phyloP scores from a whole-genome alignment of 768 basidiomycete genomes.

The Nidularia pulvinata region DNA sequence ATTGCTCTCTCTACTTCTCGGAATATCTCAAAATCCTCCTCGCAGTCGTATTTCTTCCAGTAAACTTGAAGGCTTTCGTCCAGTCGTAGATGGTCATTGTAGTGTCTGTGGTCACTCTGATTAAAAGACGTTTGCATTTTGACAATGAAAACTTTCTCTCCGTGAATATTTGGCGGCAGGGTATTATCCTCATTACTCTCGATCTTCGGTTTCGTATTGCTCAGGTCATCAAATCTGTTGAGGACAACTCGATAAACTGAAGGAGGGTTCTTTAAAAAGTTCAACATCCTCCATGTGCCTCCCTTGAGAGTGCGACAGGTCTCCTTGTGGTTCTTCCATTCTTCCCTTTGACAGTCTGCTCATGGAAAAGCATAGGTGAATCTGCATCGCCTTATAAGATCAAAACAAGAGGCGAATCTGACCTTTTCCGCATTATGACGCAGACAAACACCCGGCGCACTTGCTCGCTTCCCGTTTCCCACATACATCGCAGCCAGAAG shows the following conservation, averaged over 20 bases:
- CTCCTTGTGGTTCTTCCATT: slow-evolving; percentile 36
- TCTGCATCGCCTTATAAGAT: too few relatives aligned
- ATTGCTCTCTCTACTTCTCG: slow-evolving; percentile 10
- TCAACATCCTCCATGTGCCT: slow-evolving; percentile 31
- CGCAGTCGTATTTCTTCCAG: slow-evolving; percentile 18
- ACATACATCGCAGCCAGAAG: slow-evolving; percentile 31
- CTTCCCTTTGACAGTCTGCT: slow-evolving; percentile 35
- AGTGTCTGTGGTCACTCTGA: slow-evolving; percentile 1
- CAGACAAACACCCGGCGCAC: slow-evolving; percentile 31
- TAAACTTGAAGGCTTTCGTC: slow-evolving; percentile 31
- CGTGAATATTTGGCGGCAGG: slow-evolving; percentile 26
- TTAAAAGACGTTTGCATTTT: slow-evolving; percentile 30
- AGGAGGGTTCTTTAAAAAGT: slow-evolving; percentile 9
- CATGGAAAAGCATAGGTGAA: background rate
- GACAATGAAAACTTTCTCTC: slow-evolving; percentile 30
- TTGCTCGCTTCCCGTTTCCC: slow-evolving; percentile 26
- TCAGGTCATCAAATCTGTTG: slow-evolving; percentile 17
- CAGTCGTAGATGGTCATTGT: slow-evolving; percentile 37
- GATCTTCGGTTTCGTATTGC: slow-evolving; percentile 3
- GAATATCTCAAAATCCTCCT: slow-evolving; percentile 5
- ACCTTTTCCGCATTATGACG: slow-evolving; percentile 34
- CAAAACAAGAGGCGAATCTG: background rate
- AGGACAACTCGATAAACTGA: slow-evolving; percentile 4
- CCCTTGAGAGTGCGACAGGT: slow-evolving; percentile 33
- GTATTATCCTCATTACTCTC: slow-evolving; percentile 2